Evolutionary conservation across 352 stramenopile genomes (phyloP).

Genomic region (Phytophthora litchii): DNA sequence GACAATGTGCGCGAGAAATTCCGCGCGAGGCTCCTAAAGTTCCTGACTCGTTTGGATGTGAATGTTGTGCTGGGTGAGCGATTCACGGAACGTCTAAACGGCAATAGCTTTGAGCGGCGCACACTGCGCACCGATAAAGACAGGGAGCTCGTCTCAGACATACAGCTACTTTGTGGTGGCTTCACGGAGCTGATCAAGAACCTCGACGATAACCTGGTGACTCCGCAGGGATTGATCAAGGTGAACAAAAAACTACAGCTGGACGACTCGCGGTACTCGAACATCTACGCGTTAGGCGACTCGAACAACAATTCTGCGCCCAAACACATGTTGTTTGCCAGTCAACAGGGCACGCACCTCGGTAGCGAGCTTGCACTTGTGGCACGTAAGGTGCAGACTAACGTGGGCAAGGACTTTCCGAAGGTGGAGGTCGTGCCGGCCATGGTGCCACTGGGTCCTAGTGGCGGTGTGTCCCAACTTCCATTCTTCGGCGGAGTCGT

Average conservation of each 20-base stretch:
- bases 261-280: constrained; percentile 1
- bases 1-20: constrained; percentile 46
- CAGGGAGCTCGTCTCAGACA: constrained; percentile 42
- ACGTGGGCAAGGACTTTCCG: constrained; percentile 5
- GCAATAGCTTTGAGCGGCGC: constrained; percentile 37
- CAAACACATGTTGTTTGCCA: constrained; percentile 5
- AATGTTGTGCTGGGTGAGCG: constrained; percentile 50
- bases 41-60: constrained; percentile 37
- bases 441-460: constrained; percentile 8
- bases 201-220: constrained; percentile 1
- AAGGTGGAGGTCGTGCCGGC: constrained; percentile 2
- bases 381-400: constrained; percentile 8
- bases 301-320: constrained; percentile 7
- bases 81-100: constrained; percentile 33
- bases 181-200: constrained; percentile 25
- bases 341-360: constrained; percentile 3
- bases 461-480: constrained; percentile 5
- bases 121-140: constrained; percentile 48
- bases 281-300: constrained; percentile 9
- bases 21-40: constrained; percentile 30
- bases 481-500: constrained; percentile 7
- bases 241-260: constrained; percentile 12
- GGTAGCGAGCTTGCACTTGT: constrained; percentile 1
- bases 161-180: constrained; percentile 38
- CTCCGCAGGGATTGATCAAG: constrained; percentile 6